Evolutionary conservation across 2,329 filamentous ascomycete species (phyloP).

Genomic region (Thielaviopsis punctulata): DNA sequence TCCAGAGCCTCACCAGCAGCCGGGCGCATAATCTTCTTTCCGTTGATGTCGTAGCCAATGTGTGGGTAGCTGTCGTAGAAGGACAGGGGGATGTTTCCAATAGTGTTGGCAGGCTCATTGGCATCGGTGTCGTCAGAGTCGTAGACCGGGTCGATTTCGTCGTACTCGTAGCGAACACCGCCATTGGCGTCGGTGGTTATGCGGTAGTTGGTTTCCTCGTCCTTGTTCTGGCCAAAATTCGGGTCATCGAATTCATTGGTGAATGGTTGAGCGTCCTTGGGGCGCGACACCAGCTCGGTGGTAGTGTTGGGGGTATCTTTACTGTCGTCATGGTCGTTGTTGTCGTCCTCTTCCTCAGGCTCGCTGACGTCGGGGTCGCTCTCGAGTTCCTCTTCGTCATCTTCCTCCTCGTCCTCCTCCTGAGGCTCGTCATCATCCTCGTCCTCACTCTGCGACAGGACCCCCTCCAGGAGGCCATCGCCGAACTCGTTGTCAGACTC

Average conservation of each 20-base stretch:
- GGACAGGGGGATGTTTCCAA: slow-evolving; percentile 80
- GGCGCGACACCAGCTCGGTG: slow-evolving; percentile 17
- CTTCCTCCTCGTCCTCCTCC: slow-evolving; percentile 4
- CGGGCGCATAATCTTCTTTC: slow-evolving; percentile 92
- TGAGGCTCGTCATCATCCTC: slow-evolving; percentile 35
- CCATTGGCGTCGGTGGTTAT: slow-evolving; percentile 74
- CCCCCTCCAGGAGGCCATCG: slow-evolving; percentile 35
- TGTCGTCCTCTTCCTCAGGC: slow-evolving; percentile 23
- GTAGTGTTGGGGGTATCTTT: slow-evolving; percentile 24
- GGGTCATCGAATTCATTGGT: slow-evolving; percentile 19
- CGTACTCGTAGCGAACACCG: slow-evolving; percentile 76
- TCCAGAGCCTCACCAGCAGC: slow-evolving; percentile 88
- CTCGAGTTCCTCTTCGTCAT: slow-evolving; percentile 26
- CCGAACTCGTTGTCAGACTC: slow-evolving; percentile 45
- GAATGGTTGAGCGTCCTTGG: slow-evolving; percentile 17
- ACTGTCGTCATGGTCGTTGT: slow-evolving; percentile 23
- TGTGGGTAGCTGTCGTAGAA: slow-evolving; percentile 98
- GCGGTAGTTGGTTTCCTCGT: slow-evolving; percentile 26
- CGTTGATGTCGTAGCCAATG: slow-evolving; percentile 97
- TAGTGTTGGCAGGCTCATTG: slow-evolving; percentile 67
- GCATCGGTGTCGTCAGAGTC: slow-evolving; percentile 90
- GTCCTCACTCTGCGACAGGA: slow-evolving; percentile 40
- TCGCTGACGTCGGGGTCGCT: slow-evolving; percentile 21
- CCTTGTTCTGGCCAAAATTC: slow-evolving; percentile 9
- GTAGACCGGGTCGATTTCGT: slow-evolving; percentile 85